Evolutionary conservation across 148 eudicot species (phyloP).

Genomic region (Silene uniflora): DNA sequence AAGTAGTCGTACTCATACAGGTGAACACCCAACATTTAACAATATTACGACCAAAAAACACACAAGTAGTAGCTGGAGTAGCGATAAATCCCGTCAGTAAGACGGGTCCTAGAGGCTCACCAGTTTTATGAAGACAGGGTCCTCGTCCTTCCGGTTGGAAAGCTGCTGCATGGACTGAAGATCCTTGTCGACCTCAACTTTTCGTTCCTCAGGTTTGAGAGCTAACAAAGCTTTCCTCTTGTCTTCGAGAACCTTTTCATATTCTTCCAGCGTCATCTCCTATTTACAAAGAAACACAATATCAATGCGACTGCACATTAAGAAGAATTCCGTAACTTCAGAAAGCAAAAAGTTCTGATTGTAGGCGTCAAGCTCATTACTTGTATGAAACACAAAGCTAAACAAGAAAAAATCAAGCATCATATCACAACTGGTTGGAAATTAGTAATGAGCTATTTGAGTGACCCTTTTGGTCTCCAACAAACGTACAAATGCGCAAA

Average conservation of each 20-base stretch:
- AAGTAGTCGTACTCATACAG: not conserved
- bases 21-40: not conserved
- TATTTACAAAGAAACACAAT: slow-evolving; percentile 12
- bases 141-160: slow-evolving; percentile 64
- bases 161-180: slow-evolving; percentile 75
- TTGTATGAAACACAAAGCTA: not conserved
- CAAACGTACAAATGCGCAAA: not conserved
- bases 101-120: slow-evolving; percentile 26
- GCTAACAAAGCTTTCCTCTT: slow-evolving; percentile 71
- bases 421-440: no score
- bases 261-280: slow-evolving; percentile 97
- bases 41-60: not conserved
- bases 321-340: not conserved
- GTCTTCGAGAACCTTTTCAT: slow-evolving; percentile 77
- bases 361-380: not conserved
- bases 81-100: no score
- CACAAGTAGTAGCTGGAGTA: no score
- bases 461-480: not conserved
- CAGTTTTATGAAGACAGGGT: slow-evolving; percentile 69
- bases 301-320: not conserved
- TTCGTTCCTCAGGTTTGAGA: slow-evolving; percentile 69
- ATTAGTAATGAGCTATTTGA: no score
- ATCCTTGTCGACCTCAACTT: slow-evolving; percentile 65
- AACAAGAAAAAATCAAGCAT: not conserved
- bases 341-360: not conserved